These are phyloP conservation scores for Fusarium mexicanum DNA, from an alignment of 2,329 filamentous ascomycete species.

Conservation along the genomic window DNA sequence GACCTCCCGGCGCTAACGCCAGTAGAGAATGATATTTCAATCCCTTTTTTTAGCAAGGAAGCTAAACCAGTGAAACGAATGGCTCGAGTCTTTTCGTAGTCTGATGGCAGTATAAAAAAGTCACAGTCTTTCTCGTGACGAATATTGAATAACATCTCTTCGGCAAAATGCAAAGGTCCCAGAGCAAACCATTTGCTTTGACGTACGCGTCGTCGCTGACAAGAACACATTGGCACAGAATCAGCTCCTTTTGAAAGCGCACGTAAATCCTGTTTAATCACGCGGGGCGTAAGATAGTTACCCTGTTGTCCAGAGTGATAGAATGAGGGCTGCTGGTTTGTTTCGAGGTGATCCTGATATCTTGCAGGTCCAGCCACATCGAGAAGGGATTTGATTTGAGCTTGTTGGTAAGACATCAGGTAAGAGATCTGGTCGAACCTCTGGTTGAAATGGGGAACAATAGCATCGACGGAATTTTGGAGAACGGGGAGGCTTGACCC, in stretches of 20 bases:
- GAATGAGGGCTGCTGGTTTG: fast-evolving
- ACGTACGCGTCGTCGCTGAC: background rate
- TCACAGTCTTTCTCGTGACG: background rate
- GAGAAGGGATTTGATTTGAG: background rate
- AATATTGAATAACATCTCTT: background rate
- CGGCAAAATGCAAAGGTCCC: fast-evolving
- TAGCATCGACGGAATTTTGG: background rate
- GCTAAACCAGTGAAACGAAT: fast-evolving
- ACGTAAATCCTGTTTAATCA: fast-evolving
- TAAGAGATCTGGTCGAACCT: background rate
- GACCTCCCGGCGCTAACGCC: fast-evolving
- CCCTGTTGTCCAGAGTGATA: fast-evolving
- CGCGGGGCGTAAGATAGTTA: fast-evolving
- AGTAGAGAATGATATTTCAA: background rate
- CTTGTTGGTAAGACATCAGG: background rate
- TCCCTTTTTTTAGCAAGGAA: fast-evolving
- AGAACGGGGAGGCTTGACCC: background rate
- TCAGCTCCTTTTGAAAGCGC: fast-evolving
- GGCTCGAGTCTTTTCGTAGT: fast-evolving
- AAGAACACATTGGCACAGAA: background rate
- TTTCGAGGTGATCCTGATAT: background rate
- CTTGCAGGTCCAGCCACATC: background rate
- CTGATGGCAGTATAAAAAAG: fast-evolving
- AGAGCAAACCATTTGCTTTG: fast-evolving
- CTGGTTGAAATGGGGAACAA: background rate